Percentiles rank a stretch among this genome's conserved stretches.
Conservation (phyloP, 371 early-diverging fungal genomes). For the Sporodiniella umbellata region DNA sequence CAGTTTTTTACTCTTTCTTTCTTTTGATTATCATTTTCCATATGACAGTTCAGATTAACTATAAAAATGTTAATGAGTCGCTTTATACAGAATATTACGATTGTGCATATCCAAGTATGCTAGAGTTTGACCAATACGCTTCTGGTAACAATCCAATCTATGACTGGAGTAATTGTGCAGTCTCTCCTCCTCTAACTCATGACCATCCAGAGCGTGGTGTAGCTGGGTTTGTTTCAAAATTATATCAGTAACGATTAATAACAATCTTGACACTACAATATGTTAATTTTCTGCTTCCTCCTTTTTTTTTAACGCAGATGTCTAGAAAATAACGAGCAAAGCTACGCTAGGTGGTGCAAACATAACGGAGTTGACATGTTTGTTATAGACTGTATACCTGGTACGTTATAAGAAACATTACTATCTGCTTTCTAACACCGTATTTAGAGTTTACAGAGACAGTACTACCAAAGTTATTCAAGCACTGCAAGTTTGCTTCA, state of each 20-base stretch:
- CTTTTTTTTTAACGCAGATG: constrained; percentile 18
- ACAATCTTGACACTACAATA: background rate
- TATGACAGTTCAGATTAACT: background rate
- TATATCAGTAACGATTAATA: constrained; percentile 29
- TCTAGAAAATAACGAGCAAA: constrained; percentile 33
- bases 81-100: background rate
- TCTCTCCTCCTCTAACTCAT: background rate
- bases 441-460: constrained; percentile 40
- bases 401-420: constrained; percentile 3
- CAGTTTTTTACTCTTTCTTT: constrained; percentile 2
- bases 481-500: constrained; percentile 51
- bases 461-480: constrained; percentile 42
- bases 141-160: background rate
- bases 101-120: background rate
- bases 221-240: constrained; percentile 39
- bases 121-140: background rate
- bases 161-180: constrained; percentile 2
- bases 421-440: background rate
- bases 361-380: constrained; percentile 41
- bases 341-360: constrained; percentile 37
- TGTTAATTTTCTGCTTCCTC: constrained; percentile 2
- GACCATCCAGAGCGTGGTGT: constrained; percentile 25
- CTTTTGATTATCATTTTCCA: constrained; percentile 1
- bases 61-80: background rate
- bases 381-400: constrained; percentile 23